Percentiles rank a stretch among this genome's conserved stretches.
These are phyloP conservation scores for Parachaetomium inaequale DNA, from an alignment of 495 filamentous ascomycete genomes.

Conservation along the genomic window DNA sequence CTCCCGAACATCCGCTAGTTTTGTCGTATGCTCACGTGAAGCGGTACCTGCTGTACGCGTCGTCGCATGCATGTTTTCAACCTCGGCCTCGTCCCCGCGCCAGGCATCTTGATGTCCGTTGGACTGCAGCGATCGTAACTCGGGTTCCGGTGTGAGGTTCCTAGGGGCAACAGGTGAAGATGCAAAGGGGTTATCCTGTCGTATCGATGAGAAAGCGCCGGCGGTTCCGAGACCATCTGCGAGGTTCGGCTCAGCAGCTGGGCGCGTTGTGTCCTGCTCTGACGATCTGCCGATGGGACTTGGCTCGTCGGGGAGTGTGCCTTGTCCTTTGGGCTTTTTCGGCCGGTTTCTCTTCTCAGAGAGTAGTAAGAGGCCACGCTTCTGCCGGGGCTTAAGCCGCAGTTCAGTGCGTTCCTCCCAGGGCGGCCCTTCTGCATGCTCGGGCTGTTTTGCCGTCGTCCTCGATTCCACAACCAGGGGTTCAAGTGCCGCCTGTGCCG, in stretches of 20 bases:
- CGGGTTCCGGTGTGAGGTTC: background rate
- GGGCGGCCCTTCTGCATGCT: background rate
- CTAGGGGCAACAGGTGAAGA: background rate
- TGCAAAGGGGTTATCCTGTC: conserved; percentile 8
- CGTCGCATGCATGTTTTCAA: background rate
- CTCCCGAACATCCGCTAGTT: background rate
- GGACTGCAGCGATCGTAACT: background rate
- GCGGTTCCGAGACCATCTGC: too few relatives aligned
- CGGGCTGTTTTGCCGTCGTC: background rate
- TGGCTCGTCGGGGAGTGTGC: background rate
- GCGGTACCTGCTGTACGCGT: background rate
- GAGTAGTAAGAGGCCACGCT: conserved; percentile 40
- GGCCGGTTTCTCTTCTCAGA: conserved; percentile 27
- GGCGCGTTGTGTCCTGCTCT: too few relatives aligned
- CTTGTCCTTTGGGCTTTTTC: conserved; percentile 7
- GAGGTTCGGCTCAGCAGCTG: background rate
- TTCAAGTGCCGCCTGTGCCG: background rate
- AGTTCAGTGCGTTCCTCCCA: conserved; percentile 38
- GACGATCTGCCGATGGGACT: too few relatives aligned
- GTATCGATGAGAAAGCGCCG: background rate
- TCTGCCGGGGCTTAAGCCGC: conserved; percentile 41
- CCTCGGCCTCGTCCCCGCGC: background rate
- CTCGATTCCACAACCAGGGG: background rate
- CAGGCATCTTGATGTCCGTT: background rate
- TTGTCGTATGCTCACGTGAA: background rate